phyloP scores from a whole-genome alignment of 257 asterid genomes.

The Apocynum venetum region DNA sequence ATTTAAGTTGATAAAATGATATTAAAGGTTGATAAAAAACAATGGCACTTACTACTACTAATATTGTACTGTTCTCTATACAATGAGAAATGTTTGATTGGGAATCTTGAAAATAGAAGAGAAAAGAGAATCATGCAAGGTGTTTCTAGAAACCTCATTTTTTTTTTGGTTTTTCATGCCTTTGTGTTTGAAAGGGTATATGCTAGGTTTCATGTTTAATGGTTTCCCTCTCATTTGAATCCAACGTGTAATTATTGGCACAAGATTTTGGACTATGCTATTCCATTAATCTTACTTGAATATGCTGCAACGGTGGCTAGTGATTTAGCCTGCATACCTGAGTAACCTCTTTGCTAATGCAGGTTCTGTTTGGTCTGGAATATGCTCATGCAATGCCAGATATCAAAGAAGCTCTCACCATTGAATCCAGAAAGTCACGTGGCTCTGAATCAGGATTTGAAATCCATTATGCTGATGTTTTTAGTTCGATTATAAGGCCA shows the following conservation, averaged over 20 bases:
- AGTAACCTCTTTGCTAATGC: conserved; percentile 25
- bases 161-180: not conserved
- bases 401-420: conserved; percentile 35
- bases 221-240: not conserved
- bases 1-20: not conserved
- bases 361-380: conserved; percentile 93
- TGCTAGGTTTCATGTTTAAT: not conserved
- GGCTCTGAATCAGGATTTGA: conserved; percentile 37
- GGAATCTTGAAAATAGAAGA: not conserved
- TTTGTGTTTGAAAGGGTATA: not conserved
- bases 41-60: not conserved
- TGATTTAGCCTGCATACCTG: conserved; percentile 10
- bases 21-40: not conserved
- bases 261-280: not conserved
- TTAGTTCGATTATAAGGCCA: conserved; percentile 53
- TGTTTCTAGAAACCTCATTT: not conserved
- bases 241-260: not conserved
- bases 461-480: conserved; percentile 49
- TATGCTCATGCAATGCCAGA: conserved; percentile 73
- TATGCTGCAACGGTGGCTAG: conserved; percentile 4
- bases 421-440: conserved; percentile 19
- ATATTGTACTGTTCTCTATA: not conserved
- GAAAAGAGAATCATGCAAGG: not conserved
- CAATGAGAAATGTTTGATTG: not conserved
- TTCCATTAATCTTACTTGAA: not conserved